A percentile compares a stretch with the other conserved stretches of the same genome.
Evolutionary conservation across 2,329 filamentous ascomycete genomes (phyloP).

Genomic region (Aurifilum marmelostoma): DNA sequence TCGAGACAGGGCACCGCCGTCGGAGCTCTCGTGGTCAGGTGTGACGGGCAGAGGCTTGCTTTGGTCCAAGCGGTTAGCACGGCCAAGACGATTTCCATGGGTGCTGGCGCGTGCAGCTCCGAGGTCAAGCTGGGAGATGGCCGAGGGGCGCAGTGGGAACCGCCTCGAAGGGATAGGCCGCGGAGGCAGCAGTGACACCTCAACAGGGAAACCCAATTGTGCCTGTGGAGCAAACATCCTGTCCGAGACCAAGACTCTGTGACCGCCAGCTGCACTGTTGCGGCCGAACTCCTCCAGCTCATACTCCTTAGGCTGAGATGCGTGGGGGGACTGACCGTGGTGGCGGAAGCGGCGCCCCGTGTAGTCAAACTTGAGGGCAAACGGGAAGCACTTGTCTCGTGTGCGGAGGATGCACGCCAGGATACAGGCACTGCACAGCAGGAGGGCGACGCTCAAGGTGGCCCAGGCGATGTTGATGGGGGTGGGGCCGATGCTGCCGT

Average conservation of each 20-base stretch:
- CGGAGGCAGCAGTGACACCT: neutral
- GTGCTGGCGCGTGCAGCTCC: neutral
- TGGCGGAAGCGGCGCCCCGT: neutral
- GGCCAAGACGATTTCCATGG: neutral
- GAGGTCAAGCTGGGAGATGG: neutral
- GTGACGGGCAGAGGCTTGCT: neutral
- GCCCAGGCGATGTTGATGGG: neutral
- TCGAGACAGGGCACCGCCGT: neutral
- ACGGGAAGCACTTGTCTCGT: neutral
- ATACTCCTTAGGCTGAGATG: conserved; percentile 13
- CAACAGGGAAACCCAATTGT: neutral
- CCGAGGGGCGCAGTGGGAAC: neutral
- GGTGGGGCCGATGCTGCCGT: neutral
- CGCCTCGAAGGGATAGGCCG: too few species aligned
- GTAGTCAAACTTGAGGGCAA: neutral
- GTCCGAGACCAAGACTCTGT: neutral
- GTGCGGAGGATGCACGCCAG: neutral
- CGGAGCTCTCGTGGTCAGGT: neutral
- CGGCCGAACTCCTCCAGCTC: conserved; percentile 8
- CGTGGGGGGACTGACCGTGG: too few species aligned
- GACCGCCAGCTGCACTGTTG: neutral
- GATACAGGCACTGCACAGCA: neutral
- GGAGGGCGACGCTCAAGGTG: neutral
- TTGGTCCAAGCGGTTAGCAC: neutral
- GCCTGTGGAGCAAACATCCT: neutral